Conservation (phyloP, 192 early-diverging fungal genomes). For the Entomortierella lignicola region DNA sequence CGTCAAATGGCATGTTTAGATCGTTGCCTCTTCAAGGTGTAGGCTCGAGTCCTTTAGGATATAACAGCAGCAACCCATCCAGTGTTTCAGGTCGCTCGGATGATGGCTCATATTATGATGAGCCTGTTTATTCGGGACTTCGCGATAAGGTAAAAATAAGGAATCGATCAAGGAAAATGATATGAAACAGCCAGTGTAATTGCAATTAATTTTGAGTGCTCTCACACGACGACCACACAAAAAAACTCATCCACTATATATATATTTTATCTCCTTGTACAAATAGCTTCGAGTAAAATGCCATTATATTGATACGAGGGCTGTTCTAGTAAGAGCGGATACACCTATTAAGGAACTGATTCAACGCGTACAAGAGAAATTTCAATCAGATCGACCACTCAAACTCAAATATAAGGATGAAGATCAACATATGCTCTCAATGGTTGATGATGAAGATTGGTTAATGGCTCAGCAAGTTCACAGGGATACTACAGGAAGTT, state of each 20-base stretch:
- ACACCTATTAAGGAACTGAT: constrained; percentile 66
- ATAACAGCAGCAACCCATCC: constrained; percentile 1
- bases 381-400: constrained; percentile 58
- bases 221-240: no score
- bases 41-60: constrained; percentile 21
- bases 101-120: constrained; percentile 25
- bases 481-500: constrained; percentile 13
- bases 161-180: no score
- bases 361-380: constrained; percentile 70
- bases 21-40: not conserved
- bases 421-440: constrained; percentile 82
- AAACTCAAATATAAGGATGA: constrained; percentile 89
- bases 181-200: not conserved
- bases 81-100: constrained; percentile 19
- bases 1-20: not conserved
- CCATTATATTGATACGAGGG: constrained; percentile 73
- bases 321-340: constrained; percentile 64
- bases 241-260: not conserved
- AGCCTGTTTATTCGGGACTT: constrained; percentile 29
- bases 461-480: constrained; percentile 66
- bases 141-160: constrained; percentile 50
- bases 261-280: constrained; percentile 1
- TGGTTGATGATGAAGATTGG: constrained; percentile 94
- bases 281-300: constrained; percentile 68
- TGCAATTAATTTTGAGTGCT: not conserved